Evolutionary conservation across 1,284 basidiomycete species (phyloP), one percentile per base, ranked within the genome.

Genomic region (Trichosporon sp.): DNA sequence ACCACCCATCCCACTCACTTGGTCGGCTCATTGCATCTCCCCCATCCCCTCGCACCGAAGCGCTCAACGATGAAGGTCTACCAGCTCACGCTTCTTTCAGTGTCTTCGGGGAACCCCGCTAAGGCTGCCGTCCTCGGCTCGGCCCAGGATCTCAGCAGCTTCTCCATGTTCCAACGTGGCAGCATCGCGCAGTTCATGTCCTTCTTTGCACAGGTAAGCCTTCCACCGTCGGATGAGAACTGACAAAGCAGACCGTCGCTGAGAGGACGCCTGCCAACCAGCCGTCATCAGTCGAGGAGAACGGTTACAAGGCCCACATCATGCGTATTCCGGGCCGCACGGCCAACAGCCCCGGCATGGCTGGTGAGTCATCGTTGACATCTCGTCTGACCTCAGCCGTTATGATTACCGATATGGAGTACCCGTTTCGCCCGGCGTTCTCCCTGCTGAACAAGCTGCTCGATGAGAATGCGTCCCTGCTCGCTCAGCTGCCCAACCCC

Each of bases 141-240:
- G 48, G 91, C 92, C 10, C 90, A 88, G 72, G 96, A 99, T 82
- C 88, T 99, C 14, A 92, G 91, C 63, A 91, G 91, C 31, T 99
- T 97, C 87, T 92, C 91, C 21, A 99, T 97, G 87, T 96, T 97
- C 83, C 95, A 98, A 65, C 88, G 91, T 69, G 94, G 94, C 46
- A 98, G 97, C 80, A 87, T 99, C 8, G 96, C 98, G 87, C 95
- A 99, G 80, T 90, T 90, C 48, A 98, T 99, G 78, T 93, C 93
- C 76, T 87, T 98, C 87, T 91, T 97, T 83, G 89, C 91, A 59
- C 92, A 90, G 43, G 91, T 97, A 78, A 88, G 92, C 11, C 12
- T 2, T 31, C n/a, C 38, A 8, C 5, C 12, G 16, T 21, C 10
- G 7, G 48, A 19, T 46, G 38, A 59, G 37, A 31, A 11, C 37